Evolutionary conservation across 208 protist species (phyloP), one percentile per base, ranked within the genome.

Genomic region (Leishmania major): DNA sequence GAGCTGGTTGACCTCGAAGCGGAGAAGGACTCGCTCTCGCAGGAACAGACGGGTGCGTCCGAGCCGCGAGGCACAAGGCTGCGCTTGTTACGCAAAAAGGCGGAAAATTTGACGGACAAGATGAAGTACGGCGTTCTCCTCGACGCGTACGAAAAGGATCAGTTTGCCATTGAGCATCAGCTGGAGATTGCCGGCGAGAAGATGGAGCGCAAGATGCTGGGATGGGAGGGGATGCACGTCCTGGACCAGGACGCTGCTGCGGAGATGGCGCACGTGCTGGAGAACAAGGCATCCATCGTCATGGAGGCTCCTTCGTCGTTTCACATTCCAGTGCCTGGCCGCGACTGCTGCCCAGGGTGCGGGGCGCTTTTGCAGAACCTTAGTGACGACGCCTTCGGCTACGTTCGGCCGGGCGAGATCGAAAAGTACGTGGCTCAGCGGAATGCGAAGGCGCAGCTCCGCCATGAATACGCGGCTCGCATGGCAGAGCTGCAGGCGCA

Each of bases 111-210:
- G 49, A 84, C 87, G 0, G 91, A 93, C 49, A 92, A 89, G 78
- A 91, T 97, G 87, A 96, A 97, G 88, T 98, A 97, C 85, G 95
- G 95, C 72, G 88, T 97, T 53, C 88, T 98, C 43, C 87, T 97
- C 51, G 94, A 95, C 59, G 84, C 77, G 4, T 95, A 97, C 67
- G 95, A 98, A 82, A 98, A 97, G 77, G 95, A 98, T 70, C 86
- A 88, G 31, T 98, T 98, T 81, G 92, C 94, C 4, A 78, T 96
- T 76, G 90, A 95, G 83, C 89, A 98, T 79, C 90, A 92, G 57
- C 81, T 98, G 35, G 85, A 93, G 84, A 62, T 97, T 47, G 93
- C 88, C 7, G 94, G 94, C 1, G 86, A 91, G 13, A 90, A 91
- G 78, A 90, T 97, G 85, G 94, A 98, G 83, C 86, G 90, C 49